phyloP scores from a whole-genome alignment of 1,139 yeast species.

The Meyerozyma carpophila region DNA sequence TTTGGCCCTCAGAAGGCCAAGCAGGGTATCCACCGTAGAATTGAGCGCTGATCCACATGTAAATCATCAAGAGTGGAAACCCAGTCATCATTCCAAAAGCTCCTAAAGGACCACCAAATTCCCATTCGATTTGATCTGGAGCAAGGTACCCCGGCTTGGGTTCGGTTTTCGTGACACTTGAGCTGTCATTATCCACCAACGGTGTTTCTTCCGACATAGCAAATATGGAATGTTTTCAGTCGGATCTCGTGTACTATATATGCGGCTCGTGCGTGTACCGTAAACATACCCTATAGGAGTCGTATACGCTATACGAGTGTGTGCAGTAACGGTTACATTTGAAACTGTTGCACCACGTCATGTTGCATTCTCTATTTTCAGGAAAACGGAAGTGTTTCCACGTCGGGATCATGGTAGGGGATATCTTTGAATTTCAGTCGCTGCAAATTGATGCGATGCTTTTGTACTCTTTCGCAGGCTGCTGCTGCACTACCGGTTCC shows the following conservation, averaged over 20 bases:
- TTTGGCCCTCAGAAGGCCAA: constrained; percentile 56
- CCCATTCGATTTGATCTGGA: constrained; percentile 55
- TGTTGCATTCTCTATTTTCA: constrained; percentile 1
- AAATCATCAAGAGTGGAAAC: constrained; percentile 91
- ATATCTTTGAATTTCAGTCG: constrained; percentile 2
- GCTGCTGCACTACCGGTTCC: constrained; percentile 36
- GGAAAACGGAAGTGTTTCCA: constrained; percentile 27
- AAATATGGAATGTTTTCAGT: constrained; percentile 1
- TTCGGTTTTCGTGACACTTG: neutral
- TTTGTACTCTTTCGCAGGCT: constrained; percentile 19
- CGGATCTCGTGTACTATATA: neutral
- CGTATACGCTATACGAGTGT: neutral
- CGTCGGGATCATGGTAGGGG: constrained; percentile 10
- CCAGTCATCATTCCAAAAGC: constrained; percentile 90
- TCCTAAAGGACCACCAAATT: constrained; percentile 94
- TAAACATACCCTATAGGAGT: neutral
- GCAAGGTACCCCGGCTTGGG: constrained; percentile 25
- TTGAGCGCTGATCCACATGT: constrained; percentile 89
- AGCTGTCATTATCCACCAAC: constrained; percentile 2
- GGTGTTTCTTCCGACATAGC: constrained; percentile 3
- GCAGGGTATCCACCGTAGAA: constrained; percentile 74
- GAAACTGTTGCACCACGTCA: neutral
- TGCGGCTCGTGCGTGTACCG: neutral
- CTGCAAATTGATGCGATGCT: constrained; percentile 9
- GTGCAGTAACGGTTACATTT: neutral